Percentiles rank a stretch among this genome's conserved stretches.
Evolutionary conservation across 768 basidiomycete genomes (phyloP).

Genomic region (Rhodotorula babjevae): DNA sequence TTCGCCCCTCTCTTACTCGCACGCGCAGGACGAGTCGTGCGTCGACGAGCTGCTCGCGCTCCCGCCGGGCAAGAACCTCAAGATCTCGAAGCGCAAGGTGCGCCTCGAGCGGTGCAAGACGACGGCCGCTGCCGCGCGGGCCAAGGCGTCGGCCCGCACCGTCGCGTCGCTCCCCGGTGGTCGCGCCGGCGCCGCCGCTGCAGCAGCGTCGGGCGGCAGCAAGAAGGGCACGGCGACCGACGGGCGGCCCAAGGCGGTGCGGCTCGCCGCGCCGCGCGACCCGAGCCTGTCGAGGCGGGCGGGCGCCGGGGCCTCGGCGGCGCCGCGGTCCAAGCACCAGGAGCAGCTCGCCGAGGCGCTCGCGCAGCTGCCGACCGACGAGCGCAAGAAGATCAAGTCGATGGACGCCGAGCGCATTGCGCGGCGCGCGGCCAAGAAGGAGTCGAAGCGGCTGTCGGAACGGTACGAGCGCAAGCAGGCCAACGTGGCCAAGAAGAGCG

Average conservation of each 20-base stretch:
- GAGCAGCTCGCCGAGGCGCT: conserved; percentile 74
- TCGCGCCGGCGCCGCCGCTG: conserved; percentile 43
- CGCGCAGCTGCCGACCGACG: conserved; percentile 71
- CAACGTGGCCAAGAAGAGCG: conserved; percentile 26
- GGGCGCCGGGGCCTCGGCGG: conserved; percentile 18
- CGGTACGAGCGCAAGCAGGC: conserved; percentile 36
- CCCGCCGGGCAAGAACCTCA: conserved; percentile 63
- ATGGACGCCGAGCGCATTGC: conserved; percentile 73
- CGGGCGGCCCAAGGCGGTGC: conserved; percentile 12
- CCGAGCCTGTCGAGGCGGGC: conserved; percentile 24
- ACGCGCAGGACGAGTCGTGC: conserved; percentile 71
- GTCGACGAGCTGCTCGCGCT: conserved; percentile 88
- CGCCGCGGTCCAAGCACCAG: conserved; percentile 56
- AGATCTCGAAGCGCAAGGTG: conserved; percentile 86
- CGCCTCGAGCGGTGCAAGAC: conserved; percentile 87
- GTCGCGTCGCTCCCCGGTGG: conserved; percentile 17
- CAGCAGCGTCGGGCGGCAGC: neutral
- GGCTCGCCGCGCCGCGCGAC: conserved; percentile 37
- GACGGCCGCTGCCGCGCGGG: conserved; percentile 48
- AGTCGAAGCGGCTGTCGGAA: conserved; percentile 36
- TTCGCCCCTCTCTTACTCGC: neutral
- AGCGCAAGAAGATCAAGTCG: conserved; percentile 76
- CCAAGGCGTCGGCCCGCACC: conserved; percentile 35
- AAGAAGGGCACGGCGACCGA: conserved; percentile 1
- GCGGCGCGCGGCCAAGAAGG: conserved; percentile 53